Conservation (phyloP, 352 stramenopile genomes). For the Vaucheria bursata region DNA sequence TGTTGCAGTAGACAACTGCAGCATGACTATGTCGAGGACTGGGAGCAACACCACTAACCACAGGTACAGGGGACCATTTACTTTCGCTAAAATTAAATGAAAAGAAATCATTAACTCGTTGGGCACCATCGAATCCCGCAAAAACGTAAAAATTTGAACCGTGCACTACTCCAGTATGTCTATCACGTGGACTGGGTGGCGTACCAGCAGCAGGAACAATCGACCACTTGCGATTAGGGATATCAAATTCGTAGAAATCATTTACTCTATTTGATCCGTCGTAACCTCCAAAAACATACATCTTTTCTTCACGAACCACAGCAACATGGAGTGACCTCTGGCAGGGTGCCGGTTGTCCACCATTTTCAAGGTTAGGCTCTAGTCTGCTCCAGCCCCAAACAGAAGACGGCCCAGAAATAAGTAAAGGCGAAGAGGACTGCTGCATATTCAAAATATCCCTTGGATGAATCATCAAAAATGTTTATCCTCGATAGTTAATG, state of each 20-base stretch:
- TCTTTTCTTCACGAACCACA: constrained; percentile 42
- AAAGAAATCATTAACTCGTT: constrained; percentile 85
- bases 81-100: constrained; percentile 70
- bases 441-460: too few relatives aligned
- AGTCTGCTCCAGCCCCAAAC: constrained; percentile 44
- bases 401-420: constrained; percentile 12
- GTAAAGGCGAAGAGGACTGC: not conserved
- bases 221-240: constrained; percentile 22
- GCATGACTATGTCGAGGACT: constrained; percentile 88
- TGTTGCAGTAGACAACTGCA: constrained; percentile 74
- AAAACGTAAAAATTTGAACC: constrained; percentile 50
- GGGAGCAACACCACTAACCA: constrained; percentile 62
- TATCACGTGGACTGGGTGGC: constrained; percentile 32
- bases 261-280: constrained; percentile 46
- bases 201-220: constrained; percentile 33
- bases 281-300: constrained; percentile 49
- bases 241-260: constrained; percentile 50
- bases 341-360: constrained; percentile 21
- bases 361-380: constrained; percentile 19
- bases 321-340: constrained; percentile 46
- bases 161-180: constrained; percentile 55
- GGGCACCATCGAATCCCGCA: constrained; percentile 75
- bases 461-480: too few relatives aligned
- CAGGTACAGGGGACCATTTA: constrained; percentile 45
- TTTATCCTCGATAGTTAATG: too few relatives aligned